Conservation (phyloP, 2,329 filamentous ascomycete genomes). For the Plenodomus tracheiphilus region DNA sequence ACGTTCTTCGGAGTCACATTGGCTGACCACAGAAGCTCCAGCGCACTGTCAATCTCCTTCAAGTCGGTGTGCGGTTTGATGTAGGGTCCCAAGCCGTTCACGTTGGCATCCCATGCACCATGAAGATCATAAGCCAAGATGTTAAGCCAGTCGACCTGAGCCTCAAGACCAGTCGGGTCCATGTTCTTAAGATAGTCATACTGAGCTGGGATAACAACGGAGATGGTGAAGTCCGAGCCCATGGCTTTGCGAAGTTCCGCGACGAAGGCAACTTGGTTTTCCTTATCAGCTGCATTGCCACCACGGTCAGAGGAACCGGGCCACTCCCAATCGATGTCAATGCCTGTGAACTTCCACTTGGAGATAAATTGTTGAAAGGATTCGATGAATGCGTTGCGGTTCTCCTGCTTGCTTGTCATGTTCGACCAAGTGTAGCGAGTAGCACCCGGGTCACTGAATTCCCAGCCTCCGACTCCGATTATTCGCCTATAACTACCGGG, state of each 20-base stretch:
- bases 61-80: slow-evolving; percentile 51
- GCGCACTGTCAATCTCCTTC: slow-evolving; percentile 49
- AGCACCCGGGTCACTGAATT: slow-evolving; percentile 28
- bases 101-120: slow-evolving; percentile 24
- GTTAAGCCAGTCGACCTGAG: slow-evolving; percentile 49
- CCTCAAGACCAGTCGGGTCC: slow-evolving; percentile 25
- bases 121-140: slow-evolving; percentile 55
- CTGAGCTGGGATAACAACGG: slow-evolving; percentile 29
- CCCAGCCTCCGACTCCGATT: slow-evolving; percentile 48
- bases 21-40: slow-evolving; percentile 54
- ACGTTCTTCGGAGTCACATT: slow-evolving; percentile 49
- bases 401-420: slow-evolving; percentile 34
- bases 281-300: slow-evolving; percentile 42
- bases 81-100: slow-evolving; percentile 32
- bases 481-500: slow-evolving; percentile 17
- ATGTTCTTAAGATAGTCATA: slow-evolving; percentile 33
- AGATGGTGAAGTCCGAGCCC: slow-evolving; percentile 23
- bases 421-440: slow-evolving; percentile 44
- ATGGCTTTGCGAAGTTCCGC: slow-evolving; percentile 25
- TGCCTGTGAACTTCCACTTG: slow-evolving; percentile 48
- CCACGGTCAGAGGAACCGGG: slow-evolving; percentile 37
- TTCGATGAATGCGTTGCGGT: slow-evolving; percentile 43
- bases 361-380: slow-evolving; percentile 47
- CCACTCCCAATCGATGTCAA: slow-evolving; percentile 55
- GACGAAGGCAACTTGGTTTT: slow-evolving; percentile 25